Base-by-base conservation (phyloP, 2,329 filamentous ascomycete species). In the Blumeria graminis region DNA sequence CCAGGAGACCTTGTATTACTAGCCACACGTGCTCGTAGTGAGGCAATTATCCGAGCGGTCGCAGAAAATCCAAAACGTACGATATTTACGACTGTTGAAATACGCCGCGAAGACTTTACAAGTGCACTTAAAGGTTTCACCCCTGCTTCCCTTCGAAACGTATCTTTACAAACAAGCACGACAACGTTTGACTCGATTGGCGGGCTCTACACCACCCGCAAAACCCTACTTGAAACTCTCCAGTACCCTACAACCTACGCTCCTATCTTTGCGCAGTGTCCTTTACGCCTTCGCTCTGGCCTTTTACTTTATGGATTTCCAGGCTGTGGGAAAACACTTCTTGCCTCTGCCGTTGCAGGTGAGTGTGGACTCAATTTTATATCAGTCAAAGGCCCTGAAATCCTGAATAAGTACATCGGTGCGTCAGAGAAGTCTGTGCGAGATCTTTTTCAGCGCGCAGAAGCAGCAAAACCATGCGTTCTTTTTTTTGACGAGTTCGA, bases 401-500 rank as follows among this genome's bases (percentile, higher is more conserved):
- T 98, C 58, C 71, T 98, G 56, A 98, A 98, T 74, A 98, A 98
- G 70, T 98, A 98, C 68, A 98, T 98, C 58, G 92, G 92, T 65
- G 92, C 92, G 0, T 94, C 86, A 33, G 92, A 98, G 65, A 98
- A 98, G 74, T 88, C 82, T 59, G 89, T 98, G 6, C 81, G 93
- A 45, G 92, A 98, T 67, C 74, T 98, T 0, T 98, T 98, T 65
- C 90, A 94, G 66, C 80, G 92, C 45, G 92, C 92, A 0, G 81
- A 83, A 65, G 90, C 92, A 3, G 92, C 92, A 4, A 81, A 84
- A 58, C 93, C 93, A 0, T 96, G 92, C 63, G 86, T 98, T 4
- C 74, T 98, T 8, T 98, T 98, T 74, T 98, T 98, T 66, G 92
- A 98, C 66, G 92, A 98, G 68, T 98, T 98, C 65, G 92, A 98